Conservation (phyloP, 1,139 yeast genomes). For the Diutina siamensis region DNA sequence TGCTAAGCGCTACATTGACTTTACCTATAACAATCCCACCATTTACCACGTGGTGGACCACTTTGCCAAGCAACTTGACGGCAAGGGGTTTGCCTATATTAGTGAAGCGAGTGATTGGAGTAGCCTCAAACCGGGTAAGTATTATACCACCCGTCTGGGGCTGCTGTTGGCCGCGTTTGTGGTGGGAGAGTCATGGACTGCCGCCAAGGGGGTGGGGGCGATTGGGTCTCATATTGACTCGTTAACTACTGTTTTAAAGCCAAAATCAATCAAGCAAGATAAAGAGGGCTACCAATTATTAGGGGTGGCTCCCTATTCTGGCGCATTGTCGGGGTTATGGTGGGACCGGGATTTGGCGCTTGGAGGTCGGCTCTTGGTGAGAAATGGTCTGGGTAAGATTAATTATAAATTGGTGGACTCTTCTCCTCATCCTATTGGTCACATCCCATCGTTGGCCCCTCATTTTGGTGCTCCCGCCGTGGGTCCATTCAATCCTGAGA, state of each 20-base stretch:
- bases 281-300: constrained; percentile 2
- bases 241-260: constrained; percentile 2
- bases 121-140: constrained; percentile 30
- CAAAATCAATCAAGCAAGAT: background rate
- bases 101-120: constrained; percentile 41
- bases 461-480: constrained; percentile 45
- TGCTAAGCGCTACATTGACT: constrained; percentile 42
- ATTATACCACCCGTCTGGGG: constrained; percentile 47
- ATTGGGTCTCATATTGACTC: constrained; percentile 6
- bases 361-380: constrained; percentile 48
- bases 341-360: constrained; percentile 11
- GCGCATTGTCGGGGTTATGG: background rate
- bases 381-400: constrained; percentile 21
- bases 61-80: constrained; percentile 29
- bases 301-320: constrained; percentile 3
- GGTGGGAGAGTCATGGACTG: background rate
- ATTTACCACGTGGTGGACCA: constrained; percentile 45
- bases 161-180: constrained; percentile 22
- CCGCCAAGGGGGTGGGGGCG: background rate
- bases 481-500: constrained; percentile 48
- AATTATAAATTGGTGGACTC: constrained; percentile 39
- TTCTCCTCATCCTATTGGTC: constrained; percentile 52
- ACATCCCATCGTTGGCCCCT: constrained; percentile 54
- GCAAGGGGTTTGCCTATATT: constrained; percentile 42
- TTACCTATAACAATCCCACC: constrained; percentile 51